Percentiles rank a stretch among this genome's conserved stretches.
These are phyloP conservation scores for Metschnikowia colocasiae DNA, from an alignment of 805 yeast species.

Conservation along the genomic window DNA sequence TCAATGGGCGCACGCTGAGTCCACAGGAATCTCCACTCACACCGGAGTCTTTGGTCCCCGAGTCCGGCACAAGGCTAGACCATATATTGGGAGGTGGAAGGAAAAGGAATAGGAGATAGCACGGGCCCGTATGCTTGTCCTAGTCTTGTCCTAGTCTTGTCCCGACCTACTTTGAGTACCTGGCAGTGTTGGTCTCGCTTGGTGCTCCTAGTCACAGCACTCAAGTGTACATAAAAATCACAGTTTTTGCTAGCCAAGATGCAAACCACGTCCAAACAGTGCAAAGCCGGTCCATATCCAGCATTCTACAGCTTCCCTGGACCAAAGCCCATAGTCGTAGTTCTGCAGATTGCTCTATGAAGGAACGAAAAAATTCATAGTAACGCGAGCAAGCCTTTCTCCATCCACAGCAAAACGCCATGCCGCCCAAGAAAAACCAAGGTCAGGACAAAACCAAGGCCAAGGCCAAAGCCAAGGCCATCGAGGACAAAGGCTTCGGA, in stretches of 20 bases:
- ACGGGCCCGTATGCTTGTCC: too few species aligned
- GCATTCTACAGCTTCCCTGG: too few species aligned
- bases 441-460: constrained; percentile 60
- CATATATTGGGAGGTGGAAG: constrained; percentile 15
- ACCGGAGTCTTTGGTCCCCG: constrained; percentile 11
- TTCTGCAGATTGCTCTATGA: constrained; percentile 5
- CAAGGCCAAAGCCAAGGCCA: constrained; percentile 57
- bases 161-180: too few species aligned
- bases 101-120: constrained; percentile 11
- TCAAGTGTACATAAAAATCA: too few species aligned
- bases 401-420: constrained; percentile 20
- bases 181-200: too few species aligned
- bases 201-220: too few species aligned
- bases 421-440: constrained; percentile 76
- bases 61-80: constrained; percentile 14
- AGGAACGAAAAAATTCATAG: not conserved
- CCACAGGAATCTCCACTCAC: constrained; percentile 11
- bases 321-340: too few species aligned
- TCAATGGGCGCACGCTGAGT: constrained; percentile 8
- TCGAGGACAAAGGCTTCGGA: constrained; percentile 90
- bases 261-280: too few species aligned
- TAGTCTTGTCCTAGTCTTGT: too few species aligned
- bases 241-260: too few species aligned
- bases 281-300: too few species aligned
- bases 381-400: constrained; percentile 2